Base-by-base conservation (phyloP, 805 yeast genomes). In the Lipomyces oligophaga region DNA sequence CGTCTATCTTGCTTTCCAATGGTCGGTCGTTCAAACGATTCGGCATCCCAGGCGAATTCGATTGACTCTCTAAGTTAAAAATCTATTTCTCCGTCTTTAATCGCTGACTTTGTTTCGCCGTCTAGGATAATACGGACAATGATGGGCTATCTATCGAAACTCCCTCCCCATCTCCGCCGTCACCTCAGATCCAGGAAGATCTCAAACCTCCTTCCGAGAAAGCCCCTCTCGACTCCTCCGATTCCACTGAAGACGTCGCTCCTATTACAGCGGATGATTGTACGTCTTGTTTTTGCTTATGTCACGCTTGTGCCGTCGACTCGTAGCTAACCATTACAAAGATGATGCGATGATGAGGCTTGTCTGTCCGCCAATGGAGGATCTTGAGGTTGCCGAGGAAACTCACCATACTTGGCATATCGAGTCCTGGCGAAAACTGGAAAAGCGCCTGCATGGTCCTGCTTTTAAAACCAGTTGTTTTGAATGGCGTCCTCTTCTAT, bases 401-500 rank as follows among this genome's bases (percentile, higher is more conserved):
- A 41, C 39, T 11, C 42, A 45, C 22, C 52, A 32, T 47, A 63
- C 67, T 5, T 69, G 73, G 73, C 51, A 49, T 19, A 64, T 69
- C 35, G 53, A 49, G 16, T 63, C 67, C 58, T 73, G 75, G 65
- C 55, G 60, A 35, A 58, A 55, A 43, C 65, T 70, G 15, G 61
- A 60, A 13, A 58, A 61, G 52, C 54, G 70, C 54, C 48, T 61
- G 46, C 60, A 61, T 20, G 63, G 67, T 7, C 66, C 62, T 19
- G 39, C 53, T 30, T 57, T 61, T 60, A 56, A 58, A 47, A 45
- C 61, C 40, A 62, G 65, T 19, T 63, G 62, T 38, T 60, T 49
- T 44, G 46, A 54, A 58, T 54, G 69, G 69, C 79, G 80, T 56
- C 62, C 88, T 2, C 68, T 90, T 33, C 63, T 90, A 28, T 85